Evolutionary conservation across 179 eudicot species (phyloP).

Genomic region (Heliamphora pulchella): DNA sequence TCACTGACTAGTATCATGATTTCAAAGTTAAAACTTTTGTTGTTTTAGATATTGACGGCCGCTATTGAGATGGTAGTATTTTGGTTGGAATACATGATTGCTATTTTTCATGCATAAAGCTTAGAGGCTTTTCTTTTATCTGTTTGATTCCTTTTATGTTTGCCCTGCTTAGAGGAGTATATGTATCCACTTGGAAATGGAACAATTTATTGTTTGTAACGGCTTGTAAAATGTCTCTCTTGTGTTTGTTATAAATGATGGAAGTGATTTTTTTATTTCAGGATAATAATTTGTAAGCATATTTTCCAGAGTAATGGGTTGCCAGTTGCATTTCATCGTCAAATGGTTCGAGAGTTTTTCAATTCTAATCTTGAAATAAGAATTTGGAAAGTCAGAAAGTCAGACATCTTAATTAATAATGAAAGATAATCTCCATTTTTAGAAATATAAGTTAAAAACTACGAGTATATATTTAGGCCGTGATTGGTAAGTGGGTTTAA

Average conservation of each 20-base stretch:
- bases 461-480: background rate
- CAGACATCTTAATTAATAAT: background rate
- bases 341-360: background rate
- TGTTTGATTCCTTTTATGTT: background rate
- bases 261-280: background rate
- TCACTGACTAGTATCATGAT: background rate
- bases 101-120: background rate
- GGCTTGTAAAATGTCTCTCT: background rate
- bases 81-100: background rate
- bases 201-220: background rate
- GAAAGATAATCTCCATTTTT: background rate
- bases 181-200: background rate
- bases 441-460: background rate
- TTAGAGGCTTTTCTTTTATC: background rate
- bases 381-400: background rate
- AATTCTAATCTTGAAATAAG: background rate
- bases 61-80: background rate
- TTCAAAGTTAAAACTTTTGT: background rate
- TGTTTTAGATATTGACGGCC: background rate
- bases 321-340: background rate
- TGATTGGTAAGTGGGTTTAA: too few relatives aligned
- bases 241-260: background rate
- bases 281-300: background rate
- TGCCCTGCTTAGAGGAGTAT: background rate
- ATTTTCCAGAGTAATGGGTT: background rate